Percentiles rank a stretch among this genome's conserved stretches.
Conservation (phyloP, 1,284 basidiomycete genomes). For the Ganoderma lingzhi region DNA sequence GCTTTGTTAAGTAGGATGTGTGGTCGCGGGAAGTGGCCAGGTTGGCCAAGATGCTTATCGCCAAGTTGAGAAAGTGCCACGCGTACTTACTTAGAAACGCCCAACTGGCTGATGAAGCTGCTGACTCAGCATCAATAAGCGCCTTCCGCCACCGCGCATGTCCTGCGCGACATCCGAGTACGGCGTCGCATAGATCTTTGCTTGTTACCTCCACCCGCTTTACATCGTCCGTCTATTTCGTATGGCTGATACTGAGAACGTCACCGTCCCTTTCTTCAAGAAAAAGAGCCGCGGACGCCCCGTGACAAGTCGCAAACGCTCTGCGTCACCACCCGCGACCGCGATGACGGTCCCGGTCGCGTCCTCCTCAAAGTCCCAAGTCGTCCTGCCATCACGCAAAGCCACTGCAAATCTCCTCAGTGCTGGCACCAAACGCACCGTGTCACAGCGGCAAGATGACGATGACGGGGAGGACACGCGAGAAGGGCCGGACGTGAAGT, state of each 20-base stretch:
- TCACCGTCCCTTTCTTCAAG: constrained; percentile 86
- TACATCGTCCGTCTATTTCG: background rate
- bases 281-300: constrained; percentile 86
- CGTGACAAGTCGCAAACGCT: constrained; percentile 75
- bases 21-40: background rate
- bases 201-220: constrained; percentile 3
- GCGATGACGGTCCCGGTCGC: constrained; percentile 39
- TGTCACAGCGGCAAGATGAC: constrained; percentile 59
- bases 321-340: constrained; percentile 61
- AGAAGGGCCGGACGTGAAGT: constrained; percentile 82
- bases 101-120: constrained; percentile 15
- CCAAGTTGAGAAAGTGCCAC: background rate
- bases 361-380: constrained; percentile 66
- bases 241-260: constrained; percentile 50
- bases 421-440: constrained; percentile 85
- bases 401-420: constrained; percentile 73
- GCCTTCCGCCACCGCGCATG: constrained; percentile 21
- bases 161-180: background rate
- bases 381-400: constrained; percentile 81
- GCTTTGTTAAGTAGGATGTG: background rate
- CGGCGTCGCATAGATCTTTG: background rate
- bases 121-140: constrained; percentile 25
- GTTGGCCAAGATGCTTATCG: constrained; percentile 1
- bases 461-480: constrained; percentile 46
- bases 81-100: no score